These are phyloP conservation scores for Pachysolen tannophilus DNA, from an alignment of 805 yeast species.

Conservation along the genomic window DNA sequence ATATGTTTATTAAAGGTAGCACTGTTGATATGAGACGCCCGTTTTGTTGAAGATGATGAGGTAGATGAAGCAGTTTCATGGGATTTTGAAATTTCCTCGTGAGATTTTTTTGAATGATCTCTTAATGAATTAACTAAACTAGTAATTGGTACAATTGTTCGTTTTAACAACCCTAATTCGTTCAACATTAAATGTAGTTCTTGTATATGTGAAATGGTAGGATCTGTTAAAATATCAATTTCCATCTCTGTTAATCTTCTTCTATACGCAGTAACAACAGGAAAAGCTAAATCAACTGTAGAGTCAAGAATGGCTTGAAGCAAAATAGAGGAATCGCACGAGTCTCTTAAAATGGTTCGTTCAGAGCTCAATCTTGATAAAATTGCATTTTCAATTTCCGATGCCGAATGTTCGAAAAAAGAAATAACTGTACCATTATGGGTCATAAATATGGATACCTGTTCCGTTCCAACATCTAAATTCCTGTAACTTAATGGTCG, in stretches of 20 bases:
- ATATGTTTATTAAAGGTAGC: constrained; percentile 8
- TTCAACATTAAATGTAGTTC: constrained; percentile 46
- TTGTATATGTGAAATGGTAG: constrained; percentile 42
- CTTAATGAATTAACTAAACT: constrained; percentile 37
- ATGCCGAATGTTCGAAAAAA: constrained; percentile 49
- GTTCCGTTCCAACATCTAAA: constrained; percentile 44
- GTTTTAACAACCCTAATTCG: constrained; percentile 39
- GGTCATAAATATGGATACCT: constrained; percentile 41
- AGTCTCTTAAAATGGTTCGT: constrained; percentile 39
- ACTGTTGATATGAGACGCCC: not conserved
- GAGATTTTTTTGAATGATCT: constrained; percentile 23
- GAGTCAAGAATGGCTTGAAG: constrained; percentile 49
- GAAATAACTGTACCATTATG: constrained; percentile 40
- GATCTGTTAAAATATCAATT: constrained; percentile 39
- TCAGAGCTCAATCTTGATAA: constrained; percentile 36
- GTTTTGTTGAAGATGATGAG: not conserved
- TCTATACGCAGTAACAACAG: constrained; percentile 45
- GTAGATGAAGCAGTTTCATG: not conserved
- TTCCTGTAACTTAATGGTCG: constrained; percentile 37
- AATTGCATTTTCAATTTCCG: constrained; percentile 44
- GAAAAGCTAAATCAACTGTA: constrained; percentile 43
- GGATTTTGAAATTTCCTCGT: not conserved
- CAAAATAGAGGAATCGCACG: constrained; percentile 43
- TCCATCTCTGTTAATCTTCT: constrained; percentile 40
- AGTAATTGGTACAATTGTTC: constrained; percentile 39